Percentiles rank a stretch among this genome's conserved stretches.
These are phyloP conservation scores for Botrytis sinoallii DNA, from an alignment of 2,329 filamentous ascomycete species.

Conservation along the genomic window DNA sequence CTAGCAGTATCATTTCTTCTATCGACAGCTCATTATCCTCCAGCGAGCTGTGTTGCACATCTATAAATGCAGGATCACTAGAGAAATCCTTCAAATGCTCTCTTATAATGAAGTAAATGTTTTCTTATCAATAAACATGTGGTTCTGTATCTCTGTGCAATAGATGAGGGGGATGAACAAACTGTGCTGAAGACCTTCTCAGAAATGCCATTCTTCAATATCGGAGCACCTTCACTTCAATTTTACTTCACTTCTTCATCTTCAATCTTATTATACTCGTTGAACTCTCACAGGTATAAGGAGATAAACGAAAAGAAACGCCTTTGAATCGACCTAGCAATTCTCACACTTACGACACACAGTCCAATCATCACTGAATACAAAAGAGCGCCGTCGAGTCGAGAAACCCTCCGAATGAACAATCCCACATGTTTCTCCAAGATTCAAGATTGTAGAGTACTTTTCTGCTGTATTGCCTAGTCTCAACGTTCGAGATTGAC, in stretches of 20 bases:
- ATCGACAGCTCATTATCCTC: not conserved
- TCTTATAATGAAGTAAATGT: no score
- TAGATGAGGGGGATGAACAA: not conserved
- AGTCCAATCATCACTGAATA: not conserved
- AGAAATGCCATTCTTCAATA: not conserved
- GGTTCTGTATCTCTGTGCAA: not conserved
- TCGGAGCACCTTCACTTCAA: not conserved
- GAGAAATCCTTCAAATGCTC: not conserved
- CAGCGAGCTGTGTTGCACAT: not conserved
- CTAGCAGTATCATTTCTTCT: no score
- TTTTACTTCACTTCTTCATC: no score
- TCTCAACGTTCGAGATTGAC: not conserved
- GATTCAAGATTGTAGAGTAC: no score
- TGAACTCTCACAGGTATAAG: not conserved
- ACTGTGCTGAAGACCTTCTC: not conserved
- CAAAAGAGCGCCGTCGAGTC: not conserved
- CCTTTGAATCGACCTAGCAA: not conserved
- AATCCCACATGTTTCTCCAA: not conserved
- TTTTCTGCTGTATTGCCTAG: no score
- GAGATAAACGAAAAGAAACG: not conserved
- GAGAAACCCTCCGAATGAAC: not conserved
- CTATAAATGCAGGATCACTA: not conserved
- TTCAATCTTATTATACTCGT: not conserved
- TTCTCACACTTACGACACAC: not conserved
- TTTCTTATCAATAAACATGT: no score